These are phyloP conservation scores for Protea cynaroides DNA, from an alignment of 164 flowering plant species.

Conservation along the genomic window DNA sequence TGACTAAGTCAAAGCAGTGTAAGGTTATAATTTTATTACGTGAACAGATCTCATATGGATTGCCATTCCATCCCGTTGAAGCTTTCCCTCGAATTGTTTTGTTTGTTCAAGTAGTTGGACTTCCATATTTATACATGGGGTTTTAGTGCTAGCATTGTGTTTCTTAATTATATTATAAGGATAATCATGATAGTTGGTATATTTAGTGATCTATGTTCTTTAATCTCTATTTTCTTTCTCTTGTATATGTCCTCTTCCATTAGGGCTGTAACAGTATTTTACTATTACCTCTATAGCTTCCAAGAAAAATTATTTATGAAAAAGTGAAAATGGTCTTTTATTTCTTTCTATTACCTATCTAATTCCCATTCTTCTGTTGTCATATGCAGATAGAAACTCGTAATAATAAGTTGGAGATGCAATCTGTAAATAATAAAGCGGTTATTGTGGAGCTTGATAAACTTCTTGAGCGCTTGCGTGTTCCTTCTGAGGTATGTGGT, in stretches of 20 bases:
- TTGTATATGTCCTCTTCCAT: no score
- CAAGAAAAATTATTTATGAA: no score
- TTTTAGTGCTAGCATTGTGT: background rate
- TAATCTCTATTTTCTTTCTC: no score
- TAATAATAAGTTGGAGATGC: constrained; percentile 96
- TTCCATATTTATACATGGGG: background rate
- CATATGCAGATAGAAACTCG: constrained; percentile 86
- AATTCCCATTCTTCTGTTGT: background rate
- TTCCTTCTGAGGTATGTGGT: constrained; percentile 97
- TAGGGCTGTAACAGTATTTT: no score
- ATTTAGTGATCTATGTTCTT: background rate
- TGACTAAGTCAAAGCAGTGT: no score
- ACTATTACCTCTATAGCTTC: no score
- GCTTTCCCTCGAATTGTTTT: background rate
- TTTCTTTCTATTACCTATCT: background rate
- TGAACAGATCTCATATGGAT: background rate
- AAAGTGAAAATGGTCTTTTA: background rate
- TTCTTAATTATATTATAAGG: background rate
- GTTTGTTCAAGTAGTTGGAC: background rate
- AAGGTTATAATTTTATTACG: no score
- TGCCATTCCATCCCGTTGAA: background rate
- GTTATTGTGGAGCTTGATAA: constrained; percentile 91
- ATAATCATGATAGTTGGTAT: background rate
- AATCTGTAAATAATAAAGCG: constrained; percentile 85
- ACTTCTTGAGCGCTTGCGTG: constrained; percentile 75